Evolutionary conservation across 2,329 filamentous ascomycete genomes (phyloP).

Genomic region (Fusarium burgessii): DNA sequence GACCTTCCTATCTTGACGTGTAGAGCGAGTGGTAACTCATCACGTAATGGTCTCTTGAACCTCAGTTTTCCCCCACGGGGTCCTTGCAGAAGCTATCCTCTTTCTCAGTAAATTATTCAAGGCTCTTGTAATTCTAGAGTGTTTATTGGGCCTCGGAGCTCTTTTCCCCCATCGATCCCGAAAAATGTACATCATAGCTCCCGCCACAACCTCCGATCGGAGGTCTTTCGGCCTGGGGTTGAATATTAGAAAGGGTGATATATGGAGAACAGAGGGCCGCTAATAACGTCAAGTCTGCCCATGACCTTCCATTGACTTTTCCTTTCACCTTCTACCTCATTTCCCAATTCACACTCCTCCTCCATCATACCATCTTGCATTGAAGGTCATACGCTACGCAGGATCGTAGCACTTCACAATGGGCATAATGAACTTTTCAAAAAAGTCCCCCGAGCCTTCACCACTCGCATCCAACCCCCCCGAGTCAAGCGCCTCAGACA

Average conservation of each 20-base stretch:
- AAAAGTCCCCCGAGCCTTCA: conserved; percentile 8
- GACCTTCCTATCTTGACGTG: conserved; percentile 21
- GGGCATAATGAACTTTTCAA: conserved; percentile 37
- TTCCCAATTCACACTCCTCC: not conserved
- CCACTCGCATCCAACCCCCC: not conserved
- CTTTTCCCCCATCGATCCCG: conserved; percentile 18
- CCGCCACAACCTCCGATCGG: conserved; percentile 39
- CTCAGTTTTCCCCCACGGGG: conserved; percentile 33
- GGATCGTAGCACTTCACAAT: conserved; percentile 3
- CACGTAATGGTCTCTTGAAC: conserved; percentile 25
- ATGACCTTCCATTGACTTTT: not conserved
- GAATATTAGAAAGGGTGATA: conserved; percentile 24
- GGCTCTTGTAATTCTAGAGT: conserved; percentile 4
- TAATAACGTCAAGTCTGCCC: conserved; percentile 32
- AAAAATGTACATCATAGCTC: conserved; percentile 25
- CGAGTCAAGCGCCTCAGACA: conserved; percentile 31
- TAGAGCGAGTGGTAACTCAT: conserved; percentile 6
- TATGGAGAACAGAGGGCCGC: conserved; percentile 34
- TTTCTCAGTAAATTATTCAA: not conserved
- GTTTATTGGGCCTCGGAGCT: conserved; percentile 18
- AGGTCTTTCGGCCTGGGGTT: conserved; percentile 31
- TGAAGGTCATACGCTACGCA: not conserved
- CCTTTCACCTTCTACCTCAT: conserved; percentile 5
- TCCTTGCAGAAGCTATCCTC: not conserved
- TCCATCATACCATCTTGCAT: no score